These are phyloP conservation scores for Aspergillus clavatus DNA, from an alignment of 2,329 filamentous ascomycete genomes.

Conservation along the genomic window DNA sequence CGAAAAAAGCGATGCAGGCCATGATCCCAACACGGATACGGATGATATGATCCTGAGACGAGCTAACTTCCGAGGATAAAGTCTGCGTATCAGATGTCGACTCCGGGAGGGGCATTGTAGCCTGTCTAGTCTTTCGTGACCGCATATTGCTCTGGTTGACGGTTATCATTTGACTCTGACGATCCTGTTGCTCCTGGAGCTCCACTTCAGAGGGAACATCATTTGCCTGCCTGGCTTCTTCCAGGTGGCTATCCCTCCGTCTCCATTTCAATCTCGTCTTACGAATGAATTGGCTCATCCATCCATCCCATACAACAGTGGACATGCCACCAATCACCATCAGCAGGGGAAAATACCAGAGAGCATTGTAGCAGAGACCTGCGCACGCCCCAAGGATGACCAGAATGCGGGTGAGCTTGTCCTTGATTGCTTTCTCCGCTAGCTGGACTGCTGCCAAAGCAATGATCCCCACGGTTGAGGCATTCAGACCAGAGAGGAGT, in stretches of 20 bases:
- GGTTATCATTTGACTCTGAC: slow-evolving; percentile 4
- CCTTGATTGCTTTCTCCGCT: slow-evolving; percentile 62
- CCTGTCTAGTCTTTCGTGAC: slow-evolving; percentile 7
- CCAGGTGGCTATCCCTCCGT: slow-evolving; percentile 10
- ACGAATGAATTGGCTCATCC: slow-evolving; percentile 45
- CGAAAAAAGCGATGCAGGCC: slow-evolving; percentile 47
- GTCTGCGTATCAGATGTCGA: background rate
- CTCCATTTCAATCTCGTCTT: slow-evolving; percentile 24
- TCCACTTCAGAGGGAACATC: slow-evolving; percentile 3
- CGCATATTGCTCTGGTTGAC: slow-evolving; percentile 1
- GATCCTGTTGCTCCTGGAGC: slow-evolving; percentile 9
- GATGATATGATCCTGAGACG: slow-evolving; percentile 29
- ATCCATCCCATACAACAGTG: slow-evolving; percentile 54
- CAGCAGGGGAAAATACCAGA: slow-evolving; percentile 70
- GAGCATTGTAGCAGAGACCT: slow-evolving; percentile 63
- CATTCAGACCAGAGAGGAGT: slow-evolving; percentile 66
- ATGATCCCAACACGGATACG: slow-evolving; percentile 33
- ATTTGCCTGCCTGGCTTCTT: slow-evolving; percentile 13
- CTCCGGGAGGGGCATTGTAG: slow-evolving; percentile 1
- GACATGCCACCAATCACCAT: slow-evolving; percentile 53
- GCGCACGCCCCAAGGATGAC: slow-evolving; percentile 61
- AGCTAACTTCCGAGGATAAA: background rate
- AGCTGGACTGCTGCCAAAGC: slow-evolving; percentile 65
- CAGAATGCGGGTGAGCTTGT: slow-evolving; percentile 57
- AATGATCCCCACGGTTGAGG: slow-evolving; percentile 67